Conservation (phyloP, 73 alveolate species). For the Blepharisma japonicum region DNA sequence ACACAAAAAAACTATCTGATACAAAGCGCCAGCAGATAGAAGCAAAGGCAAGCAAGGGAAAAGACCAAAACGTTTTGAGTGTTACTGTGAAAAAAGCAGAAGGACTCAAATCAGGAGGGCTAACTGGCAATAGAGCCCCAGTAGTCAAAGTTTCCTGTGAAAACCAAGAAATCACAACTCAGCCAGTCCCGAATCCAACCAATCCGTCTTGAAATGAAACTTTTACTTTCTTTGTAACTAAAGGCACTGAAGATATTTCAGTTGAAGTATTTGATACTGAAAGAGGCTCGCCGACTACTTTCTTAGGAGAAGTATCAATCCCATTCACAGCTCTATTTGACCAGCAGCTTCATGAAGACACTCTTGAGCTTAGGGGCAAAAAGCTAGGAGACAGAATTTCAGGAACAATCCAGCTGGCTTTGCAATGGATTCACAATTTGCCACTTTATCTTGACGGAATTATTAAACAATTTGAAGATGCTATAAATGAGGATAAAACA, state of each 20-base stretch:
- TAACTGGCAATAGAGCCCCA: conserved; percentile 23
- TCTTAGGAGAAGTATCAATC: conserved; percentile 17
- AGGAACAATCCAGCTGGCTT: background rate
- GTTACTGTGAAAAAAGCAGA: conserved; percentile 19
- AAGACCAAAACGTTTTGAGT: background rate
- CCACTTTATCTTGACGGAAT: background rate
- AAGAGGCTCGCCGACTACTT: background rate
- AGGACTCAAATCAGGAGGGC: conserved; percentile 24
- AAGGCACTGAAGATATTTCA: conserved; percentile 5
- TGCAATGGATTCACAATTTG: conserved; percentile 13
- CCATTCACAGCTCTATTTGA: background rate
- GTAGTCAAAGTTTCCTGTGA: conserved; percentile 1
- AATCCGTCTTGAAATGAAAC: conserved; percentile 9
- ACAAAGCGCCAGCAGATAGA: background rate
- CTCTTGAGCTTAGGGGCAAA: background rate
- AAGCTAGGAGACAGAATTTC: background rate
- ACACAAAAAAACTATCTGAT: background rate
- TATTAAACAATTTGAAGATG: background rate
- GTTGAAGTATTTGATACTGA: conserved; percentile 19
- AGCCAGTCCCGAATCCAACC: conserved; percentile 27
- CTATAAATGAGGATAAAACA: background rate
- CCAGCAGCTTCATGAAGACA: conserved; percentile 5
- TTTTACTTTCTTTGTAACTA: background rate
- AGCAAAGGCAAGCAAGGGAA: background rate
- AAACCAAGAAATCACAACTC: background rate